Evolutionary conservation across 148 eudicot genomes (phyloP).

Genomic region (Rhododendron vialii): DNA sequence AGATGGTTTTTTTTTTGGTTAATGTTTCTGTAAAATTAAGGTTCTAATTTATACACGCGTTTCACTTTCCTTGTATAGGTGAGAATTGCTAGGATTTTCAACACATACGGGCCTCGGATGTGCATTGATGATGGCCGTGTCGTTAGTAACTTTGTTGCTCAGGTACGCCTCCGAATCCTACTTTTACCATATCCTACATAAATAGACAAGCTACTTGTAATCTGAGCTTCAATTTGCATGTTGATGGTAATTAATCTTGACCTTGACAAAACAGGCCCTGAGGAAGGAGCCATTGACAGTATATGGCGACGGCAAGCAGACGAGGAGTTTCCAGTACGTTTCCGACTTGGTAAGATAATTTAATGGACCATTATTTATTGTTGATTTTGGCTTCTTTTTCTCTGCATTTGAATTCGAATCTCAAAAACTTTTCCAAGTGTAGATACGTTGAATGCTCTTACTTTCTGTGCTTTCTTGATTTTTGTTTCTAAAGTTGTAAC

Average conservation of each 20-base stretch:
- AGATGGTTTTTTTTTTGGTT: not conserved
- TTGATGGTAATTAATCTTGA: not conserved
- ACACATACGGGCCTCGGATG: slow-evolving; percentile 98
- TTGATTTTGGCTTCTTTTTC: not conserved
- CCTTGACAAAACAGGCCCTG: slow-evolving; percentile 49
- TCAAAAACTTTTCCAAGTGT: not conserved
- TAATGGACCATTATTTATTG: not conserved
- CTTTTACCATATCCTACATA: not conserved
- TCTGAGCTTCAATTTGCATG: not conserved
- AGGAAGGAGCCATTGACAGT: slow-evolving; percentile 98
- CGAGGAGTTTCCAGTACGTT: slow-evolving; percentile 94
- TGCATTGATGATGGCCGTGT: slow-evolving; percentile 99
- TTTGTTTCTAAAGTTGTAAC: not conserved
- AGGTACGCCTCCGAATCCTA: slow-evolving; percentile 27
- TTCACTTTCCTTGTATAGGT: slow-evolving; percentile 37
- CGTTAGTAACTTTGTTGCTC: slow-evolving; percentile 98
- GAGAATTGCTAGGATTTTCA: slow-evolving; percentile 97
- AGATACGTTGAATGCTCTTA: not conserved
- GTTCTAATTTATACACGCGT: not conserved
- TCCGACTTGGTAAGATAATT: slow-evolving; percentile 79
- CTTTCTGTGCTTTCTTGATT: not conserved
- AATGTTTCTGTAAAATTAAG: slow-evolving; percentile 1
- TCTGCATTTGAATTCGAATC: not conserved
- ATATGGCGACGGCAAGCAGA: slow-evolving; percentile 98
- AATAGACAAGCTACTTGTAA: not conserved